These are phyloP conservation scores for Phalaenopsis hybrid DNA, from an alignment of 116 monocot genomes.

Conservation along the genomic window DNA sequence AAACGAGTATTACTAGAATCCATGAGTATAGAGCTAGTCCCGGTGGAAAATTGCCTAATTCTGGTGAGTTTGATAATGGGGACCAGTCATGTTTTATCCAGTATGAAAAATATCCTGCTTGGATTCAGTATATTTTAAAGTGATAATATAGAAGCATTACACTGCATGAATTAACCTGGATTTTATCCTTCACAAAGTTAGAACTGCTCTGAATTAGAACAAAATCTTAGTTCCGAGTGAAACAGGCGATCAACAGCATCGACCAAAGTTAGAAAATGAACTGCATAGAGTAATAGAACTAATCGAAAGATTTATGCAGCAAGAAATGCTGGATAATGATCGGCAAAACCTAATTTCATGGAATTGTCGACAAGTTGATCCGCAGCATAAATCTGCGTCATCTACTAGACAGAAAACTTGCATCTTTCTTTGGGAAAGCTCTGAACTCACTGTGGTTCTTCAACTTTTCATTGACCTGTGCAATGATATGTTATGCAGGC, in stretches of 20 bases:
- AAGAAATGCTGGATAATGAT: constrained; percentile 12
- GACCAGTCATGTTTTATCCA: neutral
- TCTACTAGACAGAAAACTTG: constrained; percentile 21
- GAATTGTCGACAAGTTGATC: constrained; percentile 1
- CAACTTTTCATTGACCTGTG: constrained; percentile 37
- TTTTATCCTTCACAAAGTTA: constrained; percentile 22
- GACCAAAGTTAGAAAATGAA: constrained; percentile 25
- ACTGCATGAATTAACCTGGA: constrained; percentile 16
- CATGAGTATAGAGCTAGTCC: constrained; percentile 18
- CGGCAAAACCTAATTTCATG: constrained; percentile 11
- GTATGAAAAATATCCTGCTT: constrained; percentile 19
- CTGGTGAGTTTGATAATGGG: neutral
- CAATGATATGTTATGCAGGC: constrained; percentile 41
- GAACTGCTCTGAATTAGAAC: constrained; percentile 18
- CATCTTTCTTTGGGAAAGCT: constrained; percentile 44
- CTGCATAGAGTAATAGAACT: constrained; percentile 40
- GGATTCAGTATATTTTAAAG: constrained; percentile 37
- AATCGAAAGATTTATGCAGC: constrained; percentile 39
- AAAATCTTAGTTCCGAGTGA: neutral
- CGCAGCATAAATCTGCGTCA: constrained; percentile 1
- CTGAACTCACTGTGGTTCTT: constrained; percentile 36
- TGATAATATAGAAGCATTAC: constrained; percentile 25
- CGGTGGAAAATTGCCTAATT: neutral
- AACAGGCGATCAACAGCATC: constrained; percentile 6
- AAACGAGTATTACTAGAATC: constrained; percentile 13